phyloP scores from a whole-genome alignment of 495 filamentous ascomycete species.

The Xylaria intraflava region DNA sequence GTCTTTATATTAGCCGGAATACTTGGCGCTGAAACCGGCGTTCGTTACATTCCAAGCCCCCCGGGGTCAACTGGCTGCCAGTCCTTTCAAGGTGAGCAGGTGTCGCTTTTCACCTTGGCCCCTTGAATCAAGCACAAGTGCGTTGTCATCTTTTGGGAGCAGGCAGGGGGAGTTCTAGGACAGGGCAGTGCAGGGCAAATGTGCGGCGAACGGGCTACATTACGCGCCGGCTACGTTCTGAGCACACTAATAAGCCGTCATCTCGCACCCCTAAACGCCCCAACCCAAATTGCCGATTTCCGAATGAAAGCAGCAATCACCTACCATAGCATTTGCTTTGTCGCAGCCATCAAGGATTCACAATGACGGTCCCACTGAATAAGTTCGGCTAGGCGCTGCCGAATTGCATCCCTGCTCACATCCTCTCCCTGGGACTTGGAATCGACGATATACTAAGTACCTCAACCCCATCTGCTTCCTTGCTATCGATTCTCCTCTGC shows the following conservation, averaged over 20 bases:
- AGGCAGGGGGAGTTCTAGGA: too few species aligned
- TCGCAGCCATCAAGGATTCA: neutral
- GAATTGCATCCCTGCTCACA: neutral
- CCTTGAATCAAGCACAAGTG: neutral
- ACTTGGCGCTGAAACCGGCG: constrained; percentile 9
- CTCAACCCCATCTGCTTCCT: too few species aligned
- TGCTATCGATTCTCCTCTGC: neutral
- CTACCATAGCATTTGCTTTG: neutral
- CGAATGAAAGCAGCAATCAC: constrained; percentile 2
- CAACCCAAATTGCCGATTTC: constrained; percentile 6
- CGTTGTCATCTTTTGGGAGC: constrained; percentile 1
- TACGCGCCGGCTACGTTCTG: constrained; percentile 10
- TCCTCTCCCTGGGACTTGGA: neutral
- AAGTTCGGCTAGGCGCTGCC: constrained; percentile 2
- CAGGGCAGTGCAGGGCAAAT: too few species aligned
- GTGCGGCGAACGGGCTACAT: neutral
- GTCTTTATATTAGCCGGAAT: neutral
- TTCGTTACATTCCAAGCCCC: constrained; percentile 1
- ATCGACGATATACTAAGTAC: neutral
- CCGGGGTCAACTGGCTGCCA: neutral
- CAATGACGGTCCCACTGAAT: neutral
- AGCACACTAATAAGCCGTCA: too few species aligned
- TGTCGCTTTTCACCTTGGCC: neutral
- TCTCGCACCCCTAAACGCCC: too few species aligned
- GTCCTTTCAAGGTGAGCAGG: constrained; percentile 6